Evolutionary conservation across 371 early-diverging fungal genomes (phyloP).

Genomic region (Rhizopus sp.): DNA sequence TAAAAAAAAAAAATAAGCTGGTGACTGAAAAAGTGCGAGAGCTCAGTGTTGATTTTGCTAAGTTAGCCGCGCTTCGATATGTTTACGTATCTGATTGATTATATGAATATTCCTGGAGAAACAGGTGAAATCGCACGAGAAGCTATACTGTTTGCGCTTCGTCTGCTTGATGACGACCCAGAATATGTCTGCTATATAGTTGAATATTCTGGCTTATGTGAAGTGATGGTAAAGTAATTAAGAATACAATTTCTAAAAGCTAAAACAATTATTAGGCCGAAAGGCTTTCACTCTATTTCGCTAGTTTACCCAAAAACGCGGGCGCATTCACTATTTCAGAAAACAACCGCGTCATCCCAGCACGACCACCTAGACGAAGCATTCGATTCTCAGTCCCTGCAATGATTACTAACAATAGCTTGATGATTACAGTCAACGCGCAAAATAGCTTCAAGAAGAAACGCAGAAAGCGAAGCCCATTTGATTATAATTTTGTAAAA

Average conservation of each 20-base stretch:
- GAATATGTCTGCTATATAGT: slow-evolving; percentile 56
- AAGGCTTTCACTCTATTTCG: slow-evolving; percentile 43
- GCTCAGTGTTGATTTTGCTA: slow-evolving; percentile 1
- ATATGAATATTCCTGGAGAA: slow-evolving; percentile 56
- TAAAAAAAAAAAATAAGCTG: slow-evolving; percentile 7
- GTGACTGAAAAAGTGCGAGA: background rate
- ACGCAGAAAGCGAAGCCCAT: slow-evolving; percentile 51
- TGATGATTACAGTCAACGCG: slow-evolving; percentile 49
- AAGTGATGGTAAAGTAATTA: slow-evolving; percentile 40
- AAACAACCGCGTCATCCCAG: slow-evolving; percentile 40
- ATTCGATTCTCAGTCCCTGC: slow-evolving; percentile 51
- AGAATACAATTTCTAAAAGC: background rate
- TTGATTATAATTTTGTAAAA: slow-evolving; percentile 46
- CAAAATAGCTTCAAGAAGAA: slow-evolving; percentile 51
- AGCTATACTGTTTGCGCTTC: slow-evolving; percentile 48
- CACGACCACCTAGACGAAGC: slow-evolving; percentile 37
- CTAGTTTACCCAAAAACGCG: slow-evolving; percentile 44
- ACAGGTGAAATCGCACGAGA: slow-evolving; percentile 56
- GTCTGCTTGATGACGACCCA: slow-evolving; percentile 51
- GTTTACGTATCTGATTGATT: slow-evolving; percentile 51
- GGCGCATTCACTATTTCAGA: slow-evolving; percentile 47
- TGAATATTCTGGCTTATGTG: slow-evolving; percentile 53
- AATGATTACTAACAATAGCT: slow-evolving; percentile 47
- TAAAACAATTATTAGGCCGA: slow-evolving; percentile 35
- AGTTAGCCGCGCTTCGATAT: slow-evolving; percentile 54